Conservation (phyloP, 306 rosid genomes). For the Echinosophora koreensis region DNA sequence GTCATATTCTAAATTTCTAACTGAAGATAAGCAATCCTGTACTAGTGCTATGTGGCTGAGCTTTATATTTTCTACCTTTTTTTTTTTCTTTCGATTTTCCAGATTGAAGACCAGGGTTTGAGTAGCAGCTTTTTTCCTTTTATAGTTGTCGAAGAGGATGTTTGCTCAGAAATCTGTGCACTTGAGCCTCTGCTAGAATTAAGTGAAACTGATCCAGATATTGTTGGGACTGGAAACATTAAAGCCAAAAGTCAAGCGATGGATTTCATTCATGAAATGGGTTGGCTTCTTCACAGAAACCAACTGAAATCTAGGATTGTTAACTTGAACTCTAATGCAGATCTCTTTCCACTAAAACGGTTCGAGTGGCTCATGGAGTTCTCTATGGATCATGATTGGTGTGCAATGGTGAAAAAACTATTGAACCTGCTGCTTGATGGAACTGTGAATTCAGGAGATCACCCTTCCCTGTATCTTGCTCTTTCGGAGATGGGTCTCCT, state of each 20-base stretch:
- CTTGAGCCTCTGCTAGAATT: slow-evolving; percentile 75
- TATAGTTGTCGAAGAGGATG: slow-evolving; percentile 88
- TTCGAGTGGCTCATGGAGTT: slow-evolving; percentile 89
- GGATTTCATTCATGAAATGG: slow-evolving; percentile 93
- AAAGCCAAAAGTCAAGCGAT: slow-evolving; percentile 75
- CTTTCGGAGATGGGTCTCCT: slow-evolving; percentile 81
- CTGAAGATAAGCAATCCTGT: slow-evolving; percentile 20
- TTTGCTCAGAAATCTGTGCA: slow-evolving; percentile 81
- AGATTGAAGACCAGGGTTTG: slow-evolving; percentile 95
- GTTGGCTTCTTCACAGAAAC: slow-evolving; percentile 93
- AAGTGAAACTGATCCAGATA: slow-evolving; percentile 53
- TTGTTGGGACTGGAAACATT: slow-evolving; percentile 50
- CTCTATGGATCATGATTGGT: slow-evolving; percentile 93
- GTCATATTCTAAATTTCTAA: slow-evolving; percentile 7
- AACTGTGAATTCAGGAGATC: slow-evolving; percentile 67
- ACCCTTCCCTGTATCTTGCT: slow-evolving; percentile 63
- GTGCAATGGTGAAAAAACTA: slow-evolving; percentile 80
- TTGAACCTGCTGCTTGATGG: slow-evolving; percentile 72
- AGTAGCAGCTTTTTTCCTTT: slow-evolving; percentile 92
- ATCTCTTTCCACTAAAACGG: slow-evolving; percentile 70
- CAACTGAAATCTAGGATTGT: slow-evolving; percentile 70
- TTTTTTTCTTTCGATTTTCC: slow-evolving; percentile 37
- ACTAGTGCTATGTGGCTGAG: slow-evolving; percentile 41
- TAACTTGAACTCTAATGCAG: slow-evolving; percentile 57
- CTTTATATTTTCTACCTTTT: slow-evolving; percentile 27